Conservation (phyloP, 768 basidiomycete genomes). For the Leucosporidium scottii region DNA sequence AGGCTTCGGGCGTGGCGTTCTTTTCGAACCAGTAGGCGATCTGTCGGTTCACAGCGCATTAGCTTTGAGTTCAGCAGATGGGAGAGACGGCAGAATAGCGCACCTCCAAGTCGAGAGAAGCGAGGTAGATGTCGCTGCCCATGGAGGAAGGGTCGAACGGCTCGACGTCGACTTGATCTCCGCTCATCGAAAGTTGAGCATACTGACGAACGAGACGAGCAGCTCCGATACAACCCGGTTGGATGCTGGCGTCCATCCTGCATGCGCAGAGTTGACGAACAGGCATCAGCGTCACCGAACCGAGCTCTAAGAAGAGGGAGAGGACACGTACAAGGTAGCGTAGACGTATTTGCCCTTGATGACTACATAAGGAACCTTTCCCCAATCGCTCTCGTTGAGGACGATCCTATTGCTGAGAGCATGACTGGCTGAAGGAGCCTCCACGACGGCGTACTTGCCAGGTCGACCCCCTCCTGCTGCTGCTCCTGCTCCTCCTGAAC, state of each 20-base stretch:
- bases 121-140: constrained; percentile 54
- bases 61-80: constrained; percentile 46
- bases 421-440: constrained; percentile 25
- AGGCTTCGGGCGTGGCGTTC: constrained; percentile 52
- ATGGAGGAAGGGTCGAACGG: constrained; percentile 47
- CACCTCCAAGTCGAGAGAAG: constrained; percentile 69
- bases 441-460: constrained; percentile 30
- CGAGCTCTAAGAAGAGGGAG: background rate
- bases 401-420: constrained; percentile 76
- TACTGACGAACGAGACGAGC: constrained; percentile 76
- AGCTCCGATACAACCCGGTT: constrained; percentile 64
- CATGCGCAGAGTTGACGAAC: too few species aligned
- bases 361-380: constrained; percentile 62
- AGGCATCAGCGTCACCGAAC: background rate
- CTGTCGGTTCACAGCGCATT: constrained; percentile 39
- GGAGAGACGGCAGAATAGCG: constrained; percentile 18
- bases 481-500: background rate
- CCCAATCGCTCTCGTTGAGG: constrained; percentile 70
- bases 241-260: constrained; percentile 50
- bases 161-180: constrained; percentile 68
- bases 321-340: constrained; percentile 58
- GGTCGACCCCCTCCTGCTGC: too few species aligned
- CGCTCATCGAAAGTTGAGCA: constrained; percentile 72
- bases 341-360: constrained; percentile 65
- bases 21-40: constrained; percentile 44